Conservation (phyloP, 2,329 filamentous ascomycete species). For the Corynespora cassiicola region DNA sequence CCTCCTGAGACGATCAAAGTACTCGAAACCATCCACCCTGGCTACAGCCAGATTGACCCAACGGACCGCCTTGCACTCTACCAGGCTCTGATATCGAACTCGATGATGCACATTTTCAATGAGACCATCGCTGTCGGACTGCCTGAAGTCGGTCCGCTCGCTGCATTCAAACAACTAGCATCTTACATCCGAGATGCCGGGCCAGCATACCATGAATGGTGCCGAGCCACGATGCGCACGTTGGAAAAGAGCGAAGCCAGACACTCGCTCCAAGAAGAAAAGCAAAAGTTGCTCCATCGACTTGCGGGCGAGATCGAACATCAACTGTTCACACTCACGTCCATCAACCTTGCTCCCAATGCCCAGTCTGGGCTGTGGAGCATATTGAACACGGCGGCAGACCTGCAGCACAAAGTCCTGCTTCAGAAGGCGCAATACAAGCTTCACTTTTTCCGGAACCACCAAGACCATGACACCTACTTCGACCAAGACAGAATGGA, state of each 20-base stretch:
- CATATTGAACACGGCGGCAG: constrained; percentile 31
- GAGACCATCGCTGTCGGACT: constrained; percentile 34
- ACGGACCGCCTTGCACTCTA: constrained; percentile 38
- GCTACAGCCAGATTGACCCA: constrained; percentile 16
- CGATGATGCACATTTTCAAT: constrained; percentile 35
- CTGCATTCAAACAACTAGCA: constrained; percentile 22
- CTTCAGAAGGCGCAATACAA: constrained; percentile 40
- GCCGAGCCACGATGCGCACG: constrained; percentile 33
- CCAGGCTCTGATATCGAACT: constrained; percentile 35
- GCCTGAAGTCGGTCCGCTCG: constrained; percentile 25
- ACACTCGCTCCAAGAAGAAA: constrained; percentile 15
- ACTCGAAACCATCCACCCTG: constrained; percentile 23
- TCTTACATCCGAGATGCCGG: constrained; percentile 21
- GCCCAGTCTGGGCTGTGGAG: constrained; percentile 25
- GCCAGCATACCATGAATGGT: constrained; percentile 34
- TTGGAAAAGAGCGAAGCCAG: constrained; percentile 24
- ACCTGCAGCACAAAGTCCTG: constrained; percentile 32
- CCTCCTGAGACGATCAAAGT: constrained; percentile 21
- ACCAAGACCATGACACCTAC: constrained; percentile 3
- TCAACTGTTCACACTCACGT: constrained; percentile 30
- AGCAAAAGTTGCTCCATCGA: constrained; percentile 18
- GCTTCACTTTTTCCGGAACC: constrained; percentile 27
- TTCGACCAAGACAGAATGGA: constrained; percentile 39
- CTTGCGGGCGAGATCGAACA: constrained; percentile 26
- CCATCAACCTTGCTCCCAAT: constrained; percentile 15